Percentiles rank a stretch among this genome's conserved stretches.
These are phyloP conservation scores for Carex kokanica DNA, from an alignment of 176 grass and related monocot genomes.

Conservation along the genomic window DNA sequence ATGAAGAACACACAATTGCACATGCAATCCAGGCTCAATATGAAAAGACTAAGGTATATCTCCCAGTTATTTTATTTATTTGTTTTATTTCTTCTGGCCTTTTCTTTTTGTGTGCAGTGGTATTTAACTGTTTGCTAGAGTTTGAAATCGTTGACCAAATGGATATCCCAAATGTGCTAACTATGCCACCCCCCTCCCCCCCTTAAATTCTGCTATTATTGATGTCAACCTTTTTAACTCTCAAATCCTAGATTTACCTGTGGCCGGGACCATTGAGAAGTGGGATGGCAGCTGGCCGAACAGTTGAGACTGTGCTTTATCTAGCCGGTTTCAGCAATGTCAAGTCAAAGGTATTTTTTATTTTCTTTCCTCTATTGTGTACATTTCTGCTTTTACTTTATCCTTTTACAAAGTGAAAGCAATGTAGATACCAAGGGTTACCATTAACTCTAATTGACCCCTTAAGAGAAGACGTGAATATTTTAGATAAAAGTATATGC, in stretches of 20 bases:
- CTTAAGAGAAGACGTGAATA: neutral
- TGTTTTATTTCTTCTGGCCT: slow-evolving; percentile 8
- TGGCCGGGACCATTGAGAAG: slow-evolving; percentile 77
- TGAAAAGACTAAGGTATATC: slow-evolving; percentile 85
- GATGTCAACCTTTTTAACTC: neutral
- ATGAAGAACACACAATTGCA: slow-evolving; percentile 92
- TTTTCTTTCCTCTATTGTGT: neutral
- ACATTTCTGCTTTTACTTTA: neutral
- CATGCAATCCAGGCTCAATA: slow-evolving; percentile 91
- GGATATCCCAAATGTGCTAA: slow-evolving; percentile 4
- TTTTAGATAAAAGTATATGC: neutral
- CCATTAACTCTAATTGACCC: neutral
- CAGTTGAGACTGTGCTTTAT: slow-evolving; percentile 76
- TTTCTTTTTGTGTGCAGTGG: neutral
- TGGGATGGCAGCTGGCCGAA: slow-evolving; percentile 62
- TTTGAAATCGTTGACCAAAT: neutral
- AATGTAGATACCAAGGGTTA: neutral
- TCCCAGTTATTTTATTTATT: neutral
- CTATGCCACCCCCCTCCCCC: neutral
- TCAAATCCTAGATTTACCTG: slow-evolving; percentile 64
- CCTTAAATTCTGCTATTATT: neutral
- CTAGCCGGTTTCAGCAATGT: slow-evolving; percentile 87
- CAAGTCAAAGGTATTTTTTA: slow-evolving; percentile 60
- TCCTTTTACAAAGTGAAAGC: neutral
- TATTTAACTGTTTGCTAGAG: slow-evolving; percentile 9